A percentile compares a stretch with the other conserved stretches of the same genome.
These are phyloP conservation scores for Tarenaya hassleriana DNA, from an alignment of 345 rosid genomes.

Conservation along the genomic window DNA sequence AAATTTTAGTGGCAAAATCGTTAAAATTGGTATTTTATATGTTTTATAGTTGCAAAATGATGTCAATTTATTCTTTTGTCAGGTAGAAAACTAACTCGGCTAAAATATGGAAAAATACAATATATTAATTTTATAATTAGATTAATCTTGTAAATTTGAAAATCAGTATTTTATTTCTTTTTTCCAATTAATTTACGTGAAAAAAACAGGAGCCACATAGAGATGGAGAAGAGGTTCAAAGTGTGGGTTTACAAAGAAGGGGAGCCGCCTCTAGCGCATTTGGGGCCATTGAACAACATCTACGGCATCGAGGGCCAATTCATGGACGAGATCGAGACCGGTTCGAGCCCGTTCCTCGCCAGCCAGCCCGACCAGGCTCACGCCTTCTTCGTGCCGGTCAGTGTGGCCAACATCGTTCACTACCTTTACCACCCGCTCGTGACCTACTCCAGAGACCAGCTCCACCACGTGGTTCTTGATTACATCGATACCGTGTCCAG, in stretches of 20 bases:
- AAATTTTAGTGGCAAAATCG: too few relatives aligned
- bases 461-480: constrained; percentile 28
- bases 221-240: constrained; percentile 52
- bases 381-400: constrained; percentile 42
- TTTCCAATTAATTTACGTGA: background rate
- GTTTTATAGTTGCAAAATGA: too few relatives aligned
- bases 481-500: constrained; percentile 30
- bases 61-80: too few relatives aligned
- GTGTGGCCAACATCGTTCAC: constrained; percentile 30
- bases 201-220: constrained; percentile 38
- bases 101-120: too few relatives aligned
- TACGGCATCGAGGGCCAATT: constrained; percentile 53
- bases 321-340: constrained; percentile 41
- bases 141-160: too few relatives aligned
- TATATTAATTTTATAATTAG: too few relatives aligned
- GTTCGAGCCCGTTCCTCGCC: constrained; percentile 32
- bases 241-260: constrained; percentile 51
- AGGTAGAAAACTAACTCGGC: background rate
- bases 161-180: too few relatives aligned
- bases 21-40: too few relatives aligned
- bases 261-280: constrained; percentile 36
- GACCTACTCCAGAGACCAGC: constrained; percentile 29
- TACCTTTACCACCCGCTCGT: constrained; percentile 35
- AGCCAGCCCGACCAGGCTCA: constrained; percentile 38
- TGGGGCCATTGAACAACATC: constrained; percentile 36